Percentiles rank a stretch among this genome's conserved stretches.
Conservation (phyloP, 176 grass and related monocot species). For the Rhynchospora tenuis region DNA sequence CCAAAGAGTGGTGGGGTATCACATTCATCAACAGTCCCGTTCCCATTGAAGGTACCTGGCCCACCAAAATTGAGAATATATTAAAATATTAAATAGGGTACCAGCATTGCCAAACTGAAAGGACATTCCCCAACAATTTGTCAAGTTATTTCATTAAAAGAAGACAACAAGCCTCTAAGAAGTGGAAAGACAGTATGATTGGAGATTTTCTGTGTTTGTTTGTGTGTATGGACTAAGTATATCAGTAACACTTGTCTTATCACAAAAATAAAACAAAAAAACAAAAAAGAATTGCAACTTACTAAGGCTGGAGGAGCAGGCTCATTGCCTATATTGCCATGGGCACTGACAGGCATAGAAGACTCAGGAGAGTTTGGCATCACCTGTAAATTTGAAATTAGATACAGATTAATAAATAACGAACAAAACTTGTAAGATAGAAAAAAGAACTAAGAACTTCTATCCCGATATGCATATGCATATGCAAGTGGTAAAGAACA, state of each 20-base stretch:
- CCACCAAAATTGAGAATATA: constrained; percentile 24
- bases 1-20: constrained; percentile 30
- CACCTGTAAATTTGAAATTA: constrained; percentile 43
- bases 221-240: too few species aligned
- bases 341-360: constrained; percentile 68
- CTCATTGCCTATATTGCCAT: constrained; percentile 68
- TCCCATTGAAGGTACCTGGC: constrained; percentile 41
- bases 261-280: too few species aligned
- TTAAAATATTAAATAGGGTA: constrained; percentile 22
- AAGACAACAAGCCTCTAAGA: not conserved
- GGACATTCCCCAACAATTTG: constrained; percentile 2
- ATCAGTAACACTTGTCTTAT: too few species aligned
- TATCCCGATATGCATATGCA: not conserved
- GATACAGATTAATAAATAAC: constrained; percentile 10
- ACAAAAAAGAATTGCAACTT: not conserved
- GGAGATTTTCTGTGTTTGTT: too few species aligned
- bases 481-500: not conserved
- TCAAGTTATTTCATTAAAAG: not conserved
- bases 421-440: constrained; percentile 7
- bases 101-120: constrained; percentile 1
- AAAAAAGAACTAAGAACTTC: not conserved
- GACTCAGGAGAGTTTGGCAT: constrained; percentile 54
- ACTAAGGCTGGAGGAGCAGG: constrained; percentile 40
- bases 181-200: too few species aligned
- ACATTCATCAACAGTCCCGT: constrained; percentile 31